phyloP scores from a whole-genome alignment of 108 stramenopile genomes.

The Fragilaria crotonensis region DNA sequence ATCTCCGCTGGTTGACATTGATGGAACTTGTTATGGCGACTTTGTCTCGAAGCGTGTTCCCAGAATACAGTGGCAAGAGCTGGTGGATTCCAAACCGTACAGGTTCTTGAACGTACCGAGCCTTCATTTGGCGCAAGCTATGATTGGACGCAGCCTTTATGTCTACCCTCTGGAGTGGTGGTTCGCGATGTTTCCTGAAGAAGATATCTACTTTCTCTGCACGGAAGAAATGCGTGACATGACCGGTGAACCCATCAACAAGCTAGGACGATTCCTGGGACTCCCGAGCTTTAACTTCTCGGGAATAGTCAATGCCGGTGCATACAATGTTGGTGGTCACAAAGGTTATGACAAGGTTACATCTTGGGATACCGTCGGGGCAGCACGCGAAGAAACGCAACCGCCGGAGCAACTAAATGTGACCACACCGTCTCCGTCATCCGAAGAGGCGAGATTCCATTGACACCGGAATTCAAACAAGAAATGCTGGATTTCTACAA shows the following conservation, averaged over 20 bases:
- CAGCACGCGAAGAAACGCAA: neutral
- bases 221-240: constrained; percentile 60
- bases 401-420: neutral
- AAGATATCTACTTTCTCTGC: constrained; percentile 60
- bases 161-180: constrained; percentile 81
- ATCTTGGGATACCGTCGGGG: constrained; percentile 34
- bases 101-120: constrained; percentile 47
- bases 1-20: constrained; percentile 57
- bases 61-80: constrained; percentile 53
- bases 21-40: constrained; percentile 60
- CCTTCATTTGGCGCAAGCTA: constrained; percentile 52
- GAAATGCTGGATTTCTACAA: constrained; percentile 55
- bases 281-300: constrained; percentile 55
- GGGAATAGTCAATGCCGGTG: constrained; percentile 34
- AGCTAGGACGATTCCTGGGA: constrained; percentile 58
- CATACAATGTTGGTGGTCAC: constrained; percentile 77
- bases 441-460: constrained; percentile 21
- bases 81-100: constrained; percentile 43
- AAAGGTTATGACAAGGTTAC: constrained; percentile 71
- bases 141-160: constrained; percentile 70
- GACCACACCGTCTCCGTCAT: neutral
- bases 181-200: constrained; percentile 48
- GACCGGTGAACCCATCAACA: constrained; percentile 28
- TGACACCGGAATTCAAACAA: constrained; percentile 47
- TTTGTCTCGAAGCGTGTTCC: constrained; percentile 32